phyloP scores from a whole-genome alignment of 495 filamentous ascomycete species.

The Aspergillus diversus region DNA sequence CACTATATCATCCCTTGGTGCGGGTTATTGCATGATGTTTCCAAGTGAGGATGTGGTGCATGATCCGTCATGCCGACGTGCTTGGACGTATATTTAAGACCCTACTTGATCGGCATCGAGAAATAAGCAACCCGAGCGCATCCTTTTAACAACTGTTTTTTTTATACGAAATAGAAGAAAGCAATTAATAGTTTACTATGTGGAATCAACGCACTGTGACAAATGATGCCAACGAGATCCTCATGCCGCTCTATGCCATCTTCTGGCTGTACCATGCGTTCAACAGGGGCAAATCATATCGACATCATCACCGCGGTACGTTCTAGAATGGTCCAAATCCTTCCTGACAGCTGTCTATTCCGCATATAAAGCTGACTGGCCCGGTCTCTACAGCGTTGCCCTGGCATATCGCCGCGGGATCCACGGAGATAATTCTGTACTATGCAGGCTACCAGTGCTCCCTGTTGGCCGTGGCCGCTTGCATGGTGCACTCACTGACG shows the following conservation, averaged over 20 bases:
- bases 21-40: too few species aligned
- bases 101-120: too few species aligned
- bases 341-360: neutral
- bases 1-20: too few species aligned
- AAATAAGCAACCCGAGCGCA: too few species aligned
- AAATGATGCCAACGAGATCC: slow-evolving; percentile 13
- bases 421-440: slow-evolving; percentile 14
- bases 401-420: slow-evolving; percentile 9
- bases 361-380: neutral
- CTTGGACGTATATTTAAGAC: too few species aligned
- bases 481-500: slow-evolving; percentile 14
- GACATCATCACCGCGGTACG: slow-evolving; percentile 7
- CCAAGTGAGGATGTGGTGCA: too few species aligned
- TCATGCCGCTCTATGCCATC: slow-evolving; percentile 11
- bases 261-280: slow-evolving; percentile 12
- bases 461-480: slow-evolving; percentile 11
- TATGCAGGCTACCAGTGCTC: slow-evolving; percentile 10
- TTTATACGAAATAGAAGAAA: too few species aligned
- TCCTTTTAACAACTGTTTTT: too few species aligned
- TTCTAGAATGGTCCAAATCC: neutral
- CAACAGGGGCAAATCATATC: slow-evolving; percentile 9
- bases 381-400: slow-evolving; percentile 2
- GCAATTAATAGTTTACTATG: neutral
- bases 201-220: slow-evolving; percentile 2
- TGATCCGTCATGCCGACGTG: too few species aligned